Evolutionary conservation across 768 basidiomycete species (phyloP).

Genomic region (Gymnopilus dilepis): DNA sequence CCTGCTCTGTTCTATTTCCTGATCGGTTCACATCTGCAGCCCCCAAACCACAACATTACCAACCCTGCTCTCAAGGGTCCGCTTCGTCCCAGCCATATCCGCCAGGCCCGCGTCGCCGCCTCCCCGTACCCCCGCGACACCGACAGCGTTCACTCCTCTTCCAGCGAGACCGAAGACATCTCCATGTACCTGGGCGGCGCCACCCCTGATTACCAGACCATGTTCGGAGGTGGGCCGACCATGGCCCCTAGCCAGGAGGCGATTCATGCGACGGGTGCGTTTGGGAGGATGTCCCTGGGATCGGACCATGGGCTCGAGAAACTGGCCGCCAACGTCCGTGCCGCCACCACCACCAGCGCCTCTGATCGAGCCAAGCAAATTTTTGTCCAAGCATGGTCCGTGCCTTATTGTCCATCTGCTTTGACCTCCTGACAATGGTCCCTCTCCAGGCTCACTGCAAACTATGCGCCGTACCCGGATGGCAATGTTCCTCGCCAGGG

Average conservation of each 20-base stretch:
- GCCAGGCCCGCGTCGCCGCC: conserved; percentile 74
- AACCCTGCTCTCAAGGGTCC: conserved; percentile 82
- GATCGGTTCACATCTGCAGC: conserved; percentile 54
- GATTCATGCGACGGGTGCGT: conserved; percentile 73
- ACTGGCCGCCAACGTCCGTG: conserved; percentile 84
- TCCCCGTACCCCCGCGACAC: conserved; percentile 88
- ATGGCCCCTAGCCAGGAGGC: conserved; percentile 56
- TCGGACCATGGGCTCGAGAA: conserved; percentile 85
- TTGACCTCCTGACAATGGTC: conserved; percentile 23
- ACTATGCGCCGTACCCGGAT: conserved; percentile 90
- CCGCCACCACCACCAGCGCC: conserved; percentile 89
- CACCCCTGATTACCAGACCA: conserved; percentile 66
- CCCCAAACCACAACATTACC: conserved; percentile 75
- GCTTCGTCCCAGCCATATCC: conserved; percentile 75
- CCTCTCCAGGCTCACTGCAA: conserved; percentile 74
- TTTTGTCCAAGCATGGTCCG: conserved; percentile 91
- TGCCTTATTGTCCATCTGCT: conserved; percentile 28
- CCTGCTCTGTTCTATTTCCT: conserved; percentile 23
- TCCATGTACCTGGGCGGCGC: conserved; percentile 71
- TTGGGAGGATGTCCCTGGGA: conserved; percentile 77
- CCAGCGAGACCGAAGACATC: conserved; percentile 88
- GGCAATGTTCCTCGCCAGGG: conserved; percentile 94
- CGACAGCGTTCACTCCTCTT: conserved; percentile 86
- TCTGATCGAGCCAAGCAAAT: conserved; percentile 92
- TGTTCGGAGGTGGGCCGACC: conserved; percentile 58